A percentile compares a stretch with the other conserved stretches of the same genome.
Conservation (phyloP, 2,329 filamentous ascomycete species). For the Epichloe festucae region DNA sequence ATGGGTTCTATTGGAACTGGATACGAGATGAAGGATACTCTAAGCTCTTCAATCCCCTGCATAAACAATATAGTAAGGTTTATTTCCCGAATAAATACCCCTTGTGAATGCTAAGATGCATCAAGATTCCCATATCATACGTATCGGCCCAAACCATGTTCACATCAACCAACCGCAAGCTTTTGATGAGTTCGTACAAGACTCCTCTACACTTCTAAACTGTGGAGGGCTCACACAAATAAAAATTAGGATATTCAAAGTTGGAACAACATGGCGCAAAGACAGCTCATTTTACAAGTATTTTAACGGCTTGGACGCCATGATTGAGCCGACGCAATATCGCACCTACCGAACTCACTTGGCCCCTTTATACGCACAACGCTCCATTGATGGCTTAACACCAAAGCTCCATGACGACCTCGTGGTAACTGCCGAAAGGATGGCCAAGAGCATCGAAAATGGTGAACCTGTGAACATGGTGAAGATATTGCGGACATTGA, state of each 20-base stretch:
- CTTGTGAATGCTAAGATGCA: background rate
- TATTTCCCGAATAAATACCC: no score
- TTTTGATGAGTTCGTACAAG: background rate
- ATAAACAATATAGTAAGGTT: background rate
- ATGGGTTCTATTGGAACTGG: background rate
- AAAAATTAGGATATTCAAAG: background rate
- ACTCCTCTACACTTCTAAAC: background rate
- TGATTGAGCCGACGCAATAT: background rate
- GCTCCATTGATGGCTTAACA: background rate
- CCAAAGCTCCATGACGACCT: background rate
- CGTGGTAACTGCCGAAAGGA: background rate
- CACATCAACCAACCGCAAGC: background rate
- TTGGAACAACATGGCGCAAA: background rate
- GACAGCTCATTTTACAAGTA: background rate
- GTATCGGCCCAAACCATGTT: background rate
- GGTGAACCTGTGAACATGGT: background rate
- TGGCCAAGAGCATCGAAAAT: background rate
- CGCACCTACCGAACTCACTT: constrained; percentile 1
- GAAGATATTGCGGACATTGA: background rate
- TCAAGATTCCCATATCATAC: background rate
- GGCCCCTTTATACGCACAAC: background rate
- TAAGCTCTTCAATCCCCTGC: background rate
- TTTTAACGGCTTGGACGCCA: constrained; percentile 1
- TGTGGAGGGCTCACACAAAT: no score
- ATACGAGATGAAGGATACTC: background rate